These are phyloP conservation scores for Exsudoporus frostii DNA, from an alignment of 768 basidiomycete genomes.

Conservation along the genomic window DNA sequence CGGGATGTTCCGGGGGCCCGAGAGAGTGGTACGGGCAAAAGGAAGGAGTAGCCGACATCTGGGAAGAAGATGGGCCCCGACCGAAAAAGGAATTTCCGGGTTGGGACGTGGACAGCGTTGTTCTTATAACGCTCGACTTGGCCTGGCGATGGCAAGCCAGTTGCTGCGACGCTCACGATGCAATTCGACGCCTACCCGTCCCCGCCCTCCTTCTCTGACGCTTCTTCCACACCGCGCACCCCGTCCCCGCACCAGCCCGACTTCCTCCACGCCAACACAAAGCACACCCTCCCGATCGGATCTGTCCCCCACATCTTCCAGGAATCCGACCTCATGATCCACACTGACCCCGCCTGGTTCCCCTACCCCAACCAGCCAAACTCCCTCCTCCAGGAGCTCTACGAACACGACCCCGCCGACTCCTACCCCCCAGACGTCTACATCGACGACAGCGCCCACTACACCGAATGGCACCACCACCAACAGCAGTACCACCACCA, in stretches of 20 bases:
- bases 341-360: constrained; percentile 38
- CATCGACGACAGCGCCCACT: constrained; percentile 35
- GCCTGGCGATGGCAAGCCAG: constrained; percentile 8
- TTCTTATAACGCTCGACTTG: constrained; percentile 32
- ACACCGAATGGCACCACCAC: constrained; percentile 33
- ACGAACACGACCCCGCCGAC: constrained; percentile 55
- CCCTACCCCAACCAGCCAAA: constrained; percentile 36
- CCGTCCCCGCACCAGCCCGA: constrained; percentile 58
- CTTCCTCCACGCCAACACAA: constrained; percentile 36
- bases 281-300: constrained; percentile 37
- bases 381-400: constrained; percentile 70
- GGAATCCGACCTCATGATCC: constrained; percentile 36
- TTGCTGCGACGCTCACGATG: constrained; percentile 34
- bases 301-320: constrained; percentile 52
- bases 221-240: constrained; percentile 66
- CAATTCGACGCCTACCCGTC: constrained; percentile 62
- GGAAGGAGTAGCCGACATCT: constrained; percentile 39
- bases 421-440: constrained; percentile 34
- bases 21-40: constrained; percentile 33
- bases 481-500: constrained; percentile 33
- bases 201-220: constrained; percentile 54
- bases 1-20: constrained; percentile 34
- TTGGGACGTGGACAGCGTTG: constrained; percentile 26
- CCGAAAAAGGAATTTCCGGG: constrained; percentile 23
- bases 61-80: constrained; percentile 29